phyloP scores from a whole-genome alignment of 768 basidiomycete genomes.

The Lentinus brumalis region DNA sequence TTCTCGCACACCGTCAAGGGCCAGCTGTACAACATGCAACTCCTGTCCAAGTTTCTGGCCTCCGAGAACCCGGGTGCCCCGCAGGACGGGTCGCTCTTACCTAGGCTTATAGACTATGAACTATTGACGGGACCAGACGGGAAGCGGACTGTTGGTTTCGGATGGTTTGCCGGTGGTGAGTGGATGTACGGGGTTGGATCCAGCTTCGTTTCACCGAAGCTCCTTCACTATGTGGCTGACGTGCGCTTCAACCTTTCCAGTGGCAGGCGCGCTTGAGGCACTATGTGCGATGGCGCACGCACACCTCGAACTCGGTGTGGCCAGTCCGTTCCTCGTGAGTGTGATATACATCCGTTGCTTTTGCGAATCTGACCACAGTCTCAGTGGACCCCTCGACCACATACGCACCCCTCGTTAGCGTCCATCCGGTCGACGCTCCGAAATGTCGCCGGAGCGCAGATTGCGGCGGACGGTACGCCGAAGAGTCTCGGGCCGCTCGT shows the following conservation, averaged over 20 bases:
- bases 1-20: constrained; percentile 93
- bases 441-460: constrained; percentile 53
- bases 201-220: too few species aligned
- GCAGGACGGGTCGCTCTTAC: constrained; percentile 28
- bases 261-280: constrained; percentile 84
- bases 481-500: constrained; percentile 73
- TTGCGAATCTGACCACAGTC: neutral
- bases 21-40: constrained; percentile 80
- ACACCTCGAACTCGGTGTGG: constrained; percentile 75
- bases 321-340: constrained; percentile 81
- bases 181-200: too few species aligned
- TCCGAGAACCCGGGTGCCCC: constrained; percentile 22
- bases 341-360: neutral
- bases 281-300: constrained; percentile 77
- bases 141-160: constrained; percentile 86
- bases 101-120: constrained; percentile 83
- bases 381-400: constrained; percentile 80
- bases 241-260: constrained; percentile 39
- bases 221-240: too few species aligned
- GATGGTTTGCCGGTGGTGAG: constrained; percentile 89
- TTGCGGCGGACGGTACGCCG: constrained; percentile 60
- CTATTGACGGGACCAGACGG: constrained; percentile 63
- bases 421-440: constrained; percentile 57
- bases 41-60: constrained; percentile 66
- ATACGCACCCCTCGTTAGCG: constrained; percentile 63